A percentile compares a stretch with the other conserved stretches of the same genome.
These are phyloP conservation scores for Falciphora oryzae DNA, from an alignment of 2,329 filamentous ascomycete species.

Conservation along the genomic window DNA sequence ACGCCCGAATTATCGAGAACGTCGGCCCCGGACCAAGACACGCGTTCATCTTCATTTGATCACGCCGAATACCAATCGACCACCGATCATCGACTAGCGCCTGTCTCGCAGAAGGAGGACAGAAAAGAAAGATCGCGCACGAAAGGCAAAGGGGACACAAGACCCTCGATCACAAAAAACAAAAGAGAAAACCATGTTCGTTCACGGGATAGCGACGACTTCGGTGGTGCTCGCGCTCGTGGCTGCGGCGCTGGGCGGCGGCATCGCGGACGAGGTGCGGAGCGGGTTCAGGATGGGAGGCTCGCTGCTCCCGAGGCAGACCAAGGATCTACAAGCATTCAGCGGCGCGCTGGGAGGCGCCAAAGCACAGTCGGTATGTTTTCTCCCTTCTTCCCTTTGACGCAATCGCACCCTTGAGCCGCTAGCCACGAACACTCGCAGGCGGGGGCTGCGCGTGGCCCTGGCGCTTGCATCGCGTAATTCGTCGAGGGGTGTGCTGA, in stretches of 20 bases:
- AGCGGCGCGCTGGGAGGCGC: conserved; percentile 33
- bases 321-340: conserved; percentile 36
- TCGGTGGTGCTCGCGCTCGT: conserved; percentile 11
- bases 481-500: conserved; percentile 1
- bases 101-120: not conserved
- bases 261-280: conserved; percentile 27
- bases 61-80: not conserved
- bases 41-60: too few relatives aligned
- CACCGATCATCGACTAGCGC: not conserved
- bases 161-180: not conserved
- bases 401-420: not conserved
- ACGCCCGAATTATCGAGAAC: not conserved
- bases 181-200: conserved; percentile 2
- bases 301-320: conserved; percentile 25
- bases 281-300: conserved; percentile 31
- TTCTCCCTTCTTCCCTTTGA: not conserved
- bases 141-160: not conserved
- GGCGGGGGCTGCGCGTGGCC: not conserved
- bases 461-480: not conserved
- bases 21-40: too few relatives aligned
- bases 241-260: conserved; percentile 12
- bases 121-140: not conserved
- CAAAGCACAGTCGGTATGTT: conserved; percentile 28
- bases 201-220: not conserved
- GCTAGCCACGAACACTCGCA: not conserved